Percentiles rank a stretch among this genome's conserved stretches.
Conservation (phyloP, 208 protist genomes). For the Leptomonas pyrrhocoris region DNA sequence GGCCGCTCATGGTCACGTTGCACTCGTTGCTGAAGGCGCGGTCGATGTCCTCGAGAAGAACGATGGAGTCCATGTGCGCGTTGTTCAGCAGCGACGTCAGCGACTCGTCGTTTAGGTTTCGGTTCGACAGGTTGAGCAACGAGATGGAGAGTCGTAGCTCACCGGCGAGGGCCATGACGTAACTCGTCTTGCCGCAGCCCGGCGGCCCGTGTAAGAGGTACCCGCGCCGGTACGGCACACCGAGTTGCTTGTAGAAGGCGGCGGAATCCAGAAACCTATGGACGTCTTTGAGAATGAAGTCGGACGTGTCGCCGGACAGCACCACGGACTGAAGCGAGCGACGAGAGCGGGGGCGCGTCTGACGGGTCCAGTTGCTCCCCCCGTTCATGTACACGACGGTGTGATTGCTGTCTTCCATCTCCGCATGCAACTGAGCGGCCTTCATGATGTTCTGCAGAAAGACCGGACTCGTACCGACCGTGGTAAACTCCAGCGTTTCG, state of each 20-base stretch:
- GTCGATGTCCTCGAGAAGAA: slow-evolving; percentile 97
- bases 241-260: slow-evolving; percentile 91
- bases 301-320: slow-evolving; percentile 59
- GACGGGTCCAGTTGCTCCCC: slow-evolving; percentile 75
- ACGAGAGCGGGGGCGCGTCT: slow-evolving; percentile 66
- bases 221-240: slow-evolving; percentile 95
- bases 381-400: slow-evolving; percentile 88
- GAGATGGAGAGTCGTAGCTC: slow-evolving; percentile 92
- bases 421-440: slow-evolving; percentile 64
- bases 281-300: slow-evolving; percentile 80
- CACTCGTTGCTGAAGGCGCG: slow-evolving; percentile 89
- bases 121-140: slow-evolving; percentile 91
- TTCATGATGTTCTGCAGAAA: slow-evolving; percentile 77
- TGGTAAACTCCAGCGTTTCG: slow-evolving; percentile 81
- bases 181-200: slow-evolving; percentile 94
- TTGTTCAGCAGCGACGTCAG: slow-evolving; percentile 88
- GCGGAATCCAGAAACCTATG: slow-evolving; percentile 77
- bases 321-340: slow-evolving; percentile 92
- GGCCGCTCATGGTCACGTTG: slow-evolving; percentile 93
- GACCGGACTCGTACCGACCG: slow-evolving; percentile 53
- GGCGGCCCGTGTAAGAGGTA: slow-evolving; percentile 95
- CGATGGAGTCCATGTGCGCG: slow-evolving; percentile 81
- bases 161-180: slow-evolving; percentile 93
- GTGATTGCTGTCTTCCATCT: slow-evolving; percentile 70
- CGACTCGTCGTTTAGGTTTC: slow-evolving; percentile 87